A percentile compares a stretch with the other conserved stretches of the same genome.
Evolutionary conservation across 2,329 filamentous ascomycete species (phyloP).

Genomic region (Trichophyton benhamiae): DNA sequence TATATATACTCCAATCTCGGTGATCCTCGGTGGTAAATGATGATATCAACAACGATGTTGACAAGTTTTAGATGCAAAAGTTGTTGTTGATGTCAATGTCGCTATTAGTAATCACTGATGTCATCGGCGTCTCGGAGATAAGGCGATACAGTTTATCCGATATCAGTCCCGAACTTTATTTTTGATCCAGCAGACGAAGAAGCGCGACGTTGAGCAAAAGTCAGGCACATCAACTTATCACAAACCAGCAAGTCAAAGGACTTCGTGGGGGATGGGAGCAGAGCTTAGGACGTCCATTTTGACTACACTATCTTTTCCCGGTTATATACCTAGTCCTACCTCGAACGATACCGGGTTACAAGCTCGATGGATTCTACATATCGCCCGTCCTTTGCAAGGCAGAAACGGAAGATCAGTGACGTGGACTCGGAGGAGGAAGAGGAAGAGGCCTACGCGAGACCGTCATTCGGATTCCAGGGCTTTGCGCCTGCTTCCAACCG

Average conservation of each 20-base stretch:
- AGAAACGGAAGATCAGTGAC: constrained; percentile 32
- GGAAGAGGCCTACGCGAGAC: constrained; percentile 24
- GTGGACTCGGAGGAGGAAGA: constrained; percentile 26
- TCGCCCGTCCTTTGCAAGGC: constrained; percentile 23
- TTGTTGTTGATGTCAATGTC: neutral
- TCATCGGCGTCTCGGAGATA: neutral
- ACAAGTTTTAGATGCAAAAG: neutral
- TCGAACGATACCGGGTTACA: neutral
- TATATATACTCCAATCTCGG: neutral
- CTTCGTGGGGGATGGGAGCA: constrained; percentile 13
- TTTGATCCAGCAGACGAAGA: neutral
- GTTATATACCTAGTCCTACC: neutral
- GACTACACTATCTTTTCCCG: neutral
- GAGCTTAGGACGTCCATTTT: neutral
- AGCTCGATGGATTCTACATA: constrained; percentile 20
- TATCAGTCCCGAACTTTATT: neutral
- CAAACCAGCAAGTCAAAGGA: neutral
- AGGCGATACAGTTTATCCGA: neutral
- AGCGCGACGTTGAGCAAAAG: neutral
- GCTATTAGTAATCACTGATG: neutral
- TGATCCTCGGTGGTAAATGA: neutral
- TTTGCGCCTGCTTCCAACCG: constrained; percentile 28
- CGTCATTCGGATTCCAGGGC: constrained; percentile 27
- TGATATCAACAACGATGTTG: neutral
- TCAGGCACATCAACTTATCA: neutral